These are phyloP conservation scores for Elongisporangium senticosum DNA, from an alignment of 352 stramenopile genomes.

Conservation along the genomic window DNA sequence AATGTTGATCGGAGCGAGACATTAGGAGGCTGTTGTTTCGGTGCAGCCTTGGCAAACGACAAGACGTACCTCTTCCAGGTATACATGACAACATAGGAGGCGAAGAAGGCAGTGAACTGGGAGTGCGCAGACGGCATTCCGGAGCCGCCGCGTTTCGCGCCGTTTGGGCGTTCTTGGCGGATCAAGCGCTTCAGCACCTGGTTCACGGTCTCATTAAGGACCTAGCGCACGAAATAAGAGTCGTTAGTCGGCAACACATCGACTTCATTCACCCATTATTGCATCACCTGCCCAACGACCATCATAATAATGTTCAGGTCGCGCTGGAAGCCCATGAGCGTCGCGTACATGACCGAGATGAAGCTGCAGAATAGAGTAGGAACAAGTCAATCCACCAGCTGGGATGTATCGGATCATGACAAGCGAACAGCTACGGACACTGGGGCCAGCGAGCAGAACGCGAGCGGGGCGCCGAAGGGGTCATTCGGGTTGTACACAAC, in stretches of 20 bases:
- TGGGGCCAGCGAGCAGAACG: conserved; percentile 71
- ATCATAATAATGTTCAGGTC: conserved; percentile 72
- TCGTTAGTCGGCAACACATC: background rate
- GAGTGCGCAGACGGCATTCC: conserved; percentile 81
- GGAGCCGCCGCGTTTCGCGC: conserved; percentile 51
- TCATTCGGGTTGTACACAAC: conserved; percentile 77
- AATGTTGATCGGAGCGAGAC: background rate
- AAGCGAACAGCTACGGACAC: conserved; percentile 27
- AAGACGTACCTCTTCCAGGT: conserved; percentile 45
- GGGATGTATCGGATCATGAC: background rate
- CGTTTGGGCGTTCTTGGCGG: conserved; percentile 57
- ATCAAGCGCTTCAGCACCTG: conserved; percentile 77
- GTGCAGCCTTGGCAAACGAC: background rate
- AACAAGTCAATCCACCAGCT: background rate
- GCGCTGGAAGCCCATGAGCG: conserved; percentile 69
- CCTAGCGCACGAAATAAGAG: conserved; percentile 15
- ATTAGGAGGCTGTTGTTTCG: background rate
- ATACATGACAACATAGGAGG: conserved; percentile 64
- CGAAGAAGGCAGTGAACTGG: conserved; percentile 81
- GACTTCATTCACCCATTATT: background rate
- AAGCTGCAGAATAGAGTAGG: conserved; percentile 31
- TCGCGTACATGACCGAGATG: conserved; percentile 80
- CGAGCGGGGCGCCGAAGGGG: conserved; percentile 53
- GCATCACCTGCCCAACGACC: conserved; percentile 56
- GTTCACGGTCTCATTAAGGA: conserved; percentile 70